These are phyloP conservation scores for Escallonia rubra DNA, from an alignment of 129 eudicot genomes.

Conservation along the genomic window DNA sequence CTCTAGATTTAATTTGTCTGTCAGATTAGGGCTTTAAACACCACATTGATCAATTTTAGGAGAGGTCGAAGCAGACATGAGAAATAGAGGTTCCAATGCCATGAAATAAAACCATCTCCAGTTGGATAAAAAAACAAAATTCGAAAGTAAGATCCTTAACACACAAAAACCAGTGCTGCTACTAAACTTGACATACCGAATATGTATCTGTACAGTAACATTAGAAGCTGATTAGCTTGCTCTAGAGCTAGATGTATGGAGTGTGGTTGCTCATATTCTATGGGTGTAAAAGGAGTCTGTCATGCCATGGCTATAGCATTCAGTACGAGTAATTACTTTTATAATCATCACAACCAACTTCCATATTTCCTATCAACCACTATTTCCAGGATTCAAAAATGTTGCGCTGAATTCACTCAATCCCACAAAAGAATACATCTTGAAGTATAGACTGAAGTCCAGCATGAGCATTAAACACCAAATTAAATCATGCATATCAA, in stretches of 20 bases:
- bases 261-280: constrained; percentile 62
- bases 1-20: constrained; percentile 2
- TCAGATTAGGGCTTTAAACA: constrained; percentile 55
- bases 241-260: no score
- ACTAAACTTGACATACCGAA: no score
- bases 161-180: no score
- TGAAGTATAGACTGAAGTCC: no score
- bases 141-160: background rate
- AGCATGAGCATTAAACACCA: no score
- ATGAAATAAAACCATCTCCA: constrained; percentile 23
- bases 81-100: constrained; percentile 10
- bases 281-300: constrained; percentile 62
- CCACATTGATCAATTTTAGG: constrained; percentile 49
- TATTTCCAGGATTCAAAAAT: no score
- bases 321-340: constrained; percentile 68
- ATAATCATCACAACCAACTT: constrained; percentile 43
- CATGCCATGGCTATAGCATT: constrained; percentile 50
- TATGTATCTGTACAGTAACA: no score
- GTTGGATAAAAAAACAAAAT: background rate
- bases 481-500: no score
- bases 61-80: constrained; percentile 28
- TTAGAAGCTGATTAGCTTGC: no score
- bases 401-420: no score
- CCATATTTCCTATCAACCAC: background rate
- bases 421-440: no score